Base-by-base conservation (phyloP, 805 yeast species). In the Monosporozyma unispora region DNA sequence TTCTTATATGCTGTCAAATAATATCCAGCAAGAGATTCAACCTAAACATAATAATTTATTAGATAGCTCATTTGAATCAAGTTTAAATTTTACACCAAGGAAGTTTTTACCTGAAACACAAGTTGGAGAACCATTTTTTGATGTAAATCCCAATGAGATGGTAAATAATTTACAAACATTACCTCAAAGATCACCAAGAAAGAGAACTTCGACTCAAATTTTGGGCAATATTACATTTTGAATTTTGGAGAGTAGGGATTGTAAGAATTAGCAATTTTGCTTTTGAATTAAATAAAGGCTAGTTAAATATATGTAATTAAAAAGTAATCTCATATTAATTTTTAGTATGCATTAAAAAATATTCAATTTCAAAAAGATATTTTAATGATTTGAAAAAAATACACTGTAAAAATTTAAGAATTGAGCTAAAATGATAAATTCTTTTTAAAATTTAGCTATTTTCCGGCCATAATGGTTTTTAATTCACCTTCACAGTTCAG, bases 51-150 rank as follows among this genome's bases (percentile, higher is more conserved):
- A 25, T 16, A 18, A 21, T 12, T 23, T 33, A 22, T 14, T 45
- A 11, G 41, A 45, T 25, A 45, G 35, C n/a, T 35, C 45, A 9
- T 25, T 40, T 40, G 49, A 47, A 14, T 29, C 45, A 22, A 47
- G 22, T 11, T 19, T 40, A 29, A 42, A 47, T 31, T 41, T 41
- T 41, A 47, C 45, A 1, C 49, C 49, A 19, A 40, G 45, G 18
- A 40, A 22, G 12, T 47, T 19, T 31, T 40, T 47, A 39, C 49
- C 49, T 5, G 25, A 39, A 9, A 14, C 9, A 3, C 22, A 4
- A 21, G 21, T 10, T 4, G 28, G 10, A 11, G 27, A 39, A 21
- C 9, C 10, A 6, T 39, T 21, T 39, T 19, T 39, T 16, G 21
- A 14, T 21, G 22, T 21, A 16, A 10, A 12, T 22, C 12, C n/a